Conservation (phyloP, 129 eudicot species). For the Kitagawia praeruptora region DNA sequence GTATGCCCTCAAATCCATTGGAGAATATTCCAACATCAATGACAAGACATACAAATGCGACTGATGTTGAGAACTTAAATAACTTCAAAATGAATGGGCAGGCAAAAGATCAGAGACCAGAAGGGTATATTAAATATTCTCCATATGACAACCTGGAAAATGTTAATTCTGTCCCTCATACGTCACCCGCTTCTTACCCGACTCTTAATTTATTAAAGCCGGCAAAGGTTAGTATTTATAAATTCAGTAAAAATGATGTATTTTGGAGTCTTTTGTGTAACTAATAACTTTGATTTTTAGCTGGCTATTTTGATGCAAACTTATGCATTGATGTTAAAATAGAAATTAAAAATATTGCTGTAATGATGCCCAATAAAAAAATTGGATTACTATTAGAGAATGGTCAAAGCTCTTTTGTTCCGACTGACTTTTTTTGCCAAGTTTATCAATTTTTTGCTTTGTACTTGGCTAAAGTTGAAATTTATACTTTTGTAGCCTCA, state of each 20-base stretch:
- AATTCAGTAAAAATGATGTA: not conserved
- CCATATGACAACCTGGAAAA: conserved; percentile 38
- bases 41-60: conserved; percentile 29
- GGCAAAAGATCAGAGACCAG: conserved; percentile 35
- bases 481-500: not conserved
- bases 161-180: conserved; percentile 25
- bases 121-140: conserved; percentile 33
- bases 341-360: not conserved
- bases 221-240: conserved; percentile 33
- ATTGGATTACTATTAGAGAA: not conserved
- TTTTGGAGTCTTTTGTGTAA: not conserved
- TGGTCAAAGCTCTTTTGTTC: not conserved
- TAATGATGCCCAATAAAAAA: not conserved
- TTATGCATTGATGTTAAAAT: not conserved
- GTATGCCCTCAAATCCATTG: conserved; percentile 50
- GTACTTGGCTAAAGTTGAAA: not conserved
- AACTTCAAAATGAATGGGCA: conserved; percentile 40
- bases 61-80: conserved; percentile 52
- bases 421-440: not conserved
- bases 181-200: conserved; percentile 29
- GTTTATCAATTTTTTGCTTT: not conserved
- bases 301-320: not conserved
- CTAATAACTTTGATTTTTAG: not conserved
- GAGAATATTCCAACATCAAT: conserved; percentile 62
- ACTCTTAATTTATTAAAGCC: conserved; percentile 27